Evolutionary conservation across 192 early-diverging fungal species (phyloP), one percentile per base, ranked within the genome.

Genomic region (Haplosporangium gracile): DNA sequence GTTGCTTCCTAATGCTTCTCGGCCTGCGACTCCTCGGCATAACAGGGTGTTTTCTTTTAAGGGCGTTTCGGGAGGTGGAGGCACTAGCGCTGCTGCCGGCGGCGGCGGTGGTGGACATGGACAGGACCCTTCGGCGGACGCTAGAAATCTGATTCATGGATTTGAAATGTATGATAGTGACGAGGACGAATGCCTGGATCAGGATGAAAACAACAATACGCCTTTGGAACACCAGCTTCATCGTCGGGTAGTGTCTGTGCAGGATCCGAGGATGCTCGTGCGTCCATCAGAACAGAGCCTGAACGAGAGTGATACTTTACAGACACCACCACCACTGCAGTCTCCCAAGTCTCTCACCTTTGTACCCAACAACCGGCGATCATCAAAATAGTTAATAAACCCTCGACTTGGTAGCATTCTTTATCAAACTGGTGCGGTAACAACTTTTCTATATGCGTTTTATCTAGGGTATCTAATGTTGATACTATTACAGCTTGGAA

Each of bases 91-190:
- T 43, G 38, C 20, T 32, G 16, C 5, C 6, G 38, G 69, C 70
- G 68, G 47, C 22, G 39, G 36, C 8, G 70, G 77, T 22, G 68
- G 70, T 53, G 55, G 72, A 49, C 60, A 42, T 15, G 70, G 36
- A 60, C 75, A 74, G 38, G 63, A 85, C 53, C 60, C 78, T 4
- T 79, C 83, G 0, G 26, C 80, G 9, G 83, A 85, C 45, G 83
- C 83, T 1, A 70, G 74, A 68, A 72, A 69, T 55, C 36, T 85
- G n/a, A 85, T 85, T 10, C 74, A 80, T 42, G 83, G 83, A 24
- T 85, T 85, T 47, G 83, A 85, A 49, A 79, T 79, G 83, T 85
- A 80, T 70, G 83, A 85, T 49, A 85, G 83, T 60, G 83, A 85
- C 55, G 83, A 85, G 34, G 83, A 80, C 24, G 82, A 83, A 4